Conservation (phyloP, 83 land plant genomes). For the Thuja plicata region DNA sequence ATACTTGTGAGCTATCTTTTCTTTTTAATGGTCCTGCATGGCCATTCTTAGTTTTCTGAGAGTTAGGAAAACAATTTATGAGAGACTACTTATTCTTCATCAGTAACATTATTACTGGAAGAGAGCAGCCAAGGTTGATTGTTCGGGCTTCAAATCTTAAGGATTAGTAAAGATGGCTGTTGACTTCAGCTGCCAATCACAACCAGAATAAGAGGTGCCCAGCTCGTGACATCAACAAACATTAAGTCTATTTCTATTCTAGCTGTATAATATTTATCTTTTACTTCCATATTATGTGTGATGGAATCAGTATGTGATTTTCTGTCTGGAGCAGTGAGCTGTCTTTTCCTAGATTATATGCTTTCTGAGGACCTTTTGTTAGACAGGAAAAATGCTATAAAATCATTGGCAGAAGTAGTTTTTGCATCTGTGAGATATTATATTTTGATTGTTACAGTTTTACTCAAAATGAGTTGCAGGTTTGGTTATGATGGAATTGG, state of each 20-base stretch:
- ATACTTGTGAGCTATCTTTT: slow-evolving; percentile 6
- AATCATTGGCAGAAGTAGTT: not conserved
- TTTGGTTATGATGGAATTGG: slow-evolving; percentile 61
- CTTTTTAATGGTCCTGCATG: slow-evolving; percentile 13
- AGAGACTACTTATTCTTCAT: slow-evolving; percentile 16
- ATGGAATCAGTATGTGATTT: not conserved
- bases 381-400: not conserved
- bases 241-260: not conserved
- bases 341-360: not conserved
- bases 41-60: slow-evolving; percentile 7
- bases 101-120: slow-evolving; percentile 18
- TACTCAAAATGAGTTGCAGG: slow-evolving; percentile 25
- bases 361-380: not conserved
- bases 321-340: not conserved
- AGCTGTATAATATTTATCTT: not conserved
- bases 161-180: slow-evolving; percentile 15
- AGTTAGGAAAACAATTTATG: slow-evolving; percentile 9
- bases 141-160: slow-evolving; percentile 16
- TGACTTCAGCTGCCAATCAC: slow-evolving; percentile 19
- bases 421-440: not conserved
- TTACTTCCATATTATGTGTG: not conserved
- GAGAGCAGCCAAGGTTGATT: slow-evolving; percentile 17
- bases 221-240: slow-evolving; percentile 19
- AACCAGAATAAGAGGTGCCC: slow-evolving; percentile 19
- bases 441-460: slow-evolving; percentile 4